phyloP scores from a whole-genome alignment of 2,329 filamentous ascomycete species.

The Sarocladiaceae sp. region DNA sequence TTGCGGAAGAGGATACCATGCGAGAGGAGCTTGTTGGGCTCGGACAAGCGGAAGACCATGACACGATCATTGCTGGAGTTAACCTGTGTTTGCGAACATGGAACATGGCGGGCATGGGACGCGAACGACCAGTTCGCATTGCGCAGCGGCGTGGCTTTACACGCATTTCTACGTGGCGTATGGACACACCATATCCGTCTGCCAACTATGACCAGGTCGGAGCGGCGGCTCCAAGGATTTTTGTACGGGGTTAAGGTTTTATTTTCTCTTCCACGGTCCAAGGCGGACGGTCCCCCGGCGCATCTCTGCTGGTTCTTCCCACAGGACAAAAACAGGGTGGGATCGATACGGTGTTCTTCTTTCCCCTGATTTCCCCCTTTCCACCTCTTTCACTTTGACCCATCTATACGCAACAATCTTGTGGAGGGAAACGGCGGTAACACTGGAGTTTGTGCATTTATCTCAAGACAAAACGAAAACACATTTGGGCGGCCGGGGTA shows the following conservation, averaged over 20 bases:
- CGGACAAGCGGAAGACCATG: neutral
- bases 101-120: neutral
- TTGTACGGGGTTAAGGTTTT: neutral
- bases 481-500: neutral
- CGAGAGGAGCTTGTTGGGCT: neutral
- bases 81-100: slow-evolving; percentile 2
- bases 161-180: slow-evolving; percentile 2
- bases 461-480: slow-evolving; percentile 8
- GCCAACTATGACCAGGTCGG: too few relatives aligned
- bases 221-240: neutral
- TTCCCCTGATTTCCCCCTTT: neutral
- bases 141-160: too few relatives aligned
- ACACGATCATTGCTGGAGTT: slow-evolving; percentile 6
- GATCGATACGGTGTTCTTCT: neutral
- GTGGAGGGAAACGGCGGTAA: too few relatives aligned
- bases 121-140: neutral
- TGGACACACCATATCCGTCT: neutral
- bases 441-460: slow-evolving; percentile 6
- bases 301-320: neutral
- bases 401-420: neutral
- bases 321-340: neutral
- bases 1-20: slow-evolving; percentile 3
- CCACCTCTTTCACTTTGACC: neutral
- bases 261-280: too few relatives aligned
- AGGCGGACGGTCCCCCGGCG: too few relatives aligned